These are phyloP conservation scores for Dicorynia guianensis DNA, from an alignment of 306 rosid species.

Conservation along the genomic window DNA sequence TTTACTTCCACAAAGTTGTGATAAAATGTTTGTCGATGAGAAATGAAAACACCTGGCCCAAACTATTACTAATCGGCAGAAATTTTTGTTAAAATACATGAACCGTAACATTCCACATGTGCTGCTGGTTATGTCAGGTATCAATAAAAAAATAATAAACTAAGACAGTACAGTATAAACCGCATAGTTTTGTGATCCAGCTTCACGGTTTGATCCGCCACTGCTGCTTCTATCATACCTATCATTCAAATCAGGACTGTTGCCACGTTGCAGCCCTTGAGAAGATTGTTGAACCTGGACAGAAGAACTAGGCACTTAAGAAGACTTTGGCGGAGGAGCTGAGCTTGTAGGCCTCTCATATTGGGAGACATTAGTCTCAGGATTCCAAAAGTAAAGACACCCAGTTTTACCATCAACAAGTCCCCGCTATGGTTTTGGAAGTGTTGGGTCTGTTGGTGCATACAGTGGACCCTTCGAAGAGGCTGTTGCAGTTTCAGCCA, in stretches of 20 bases:
- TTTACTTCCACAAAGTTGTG: too few relatives aligned
- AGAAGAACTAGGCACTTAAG: constrained; percentile 77
- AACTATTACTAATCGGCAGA: background rate
- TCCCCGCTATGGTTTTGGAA: constrained; percentile 96
- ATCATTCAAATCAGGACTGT: constrained; percentile 61
- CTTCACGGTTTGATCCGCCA: constrained; percentile 59
- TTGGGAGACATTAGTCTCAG: constrained; percentile 95
- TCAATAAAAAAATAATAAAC: constrained; percentile 1
- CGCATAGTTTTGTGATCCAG: constrained; percentile 60
- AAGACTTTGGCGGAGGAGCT: constrained; percentile 57
- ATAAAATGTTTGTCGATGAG: too few relatives aligned
- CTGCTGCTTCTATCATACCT: constrained; percentile 69
- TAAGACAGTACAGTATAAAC: constrained; percentile 43
- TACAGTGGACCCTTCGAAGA: constrained; percentile 81
- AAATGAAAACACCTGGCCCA: too few relatives aligned
- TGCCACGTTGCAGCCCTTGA: constrained; percentile 58
- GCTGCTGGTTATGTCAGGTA: background rate
- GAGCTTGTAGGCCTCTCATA: constrained; percentile 79
- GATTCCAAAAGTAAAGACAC: constrained; percentile 98
- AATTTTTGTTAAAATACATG: background rate
- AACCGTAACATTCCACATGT: background rate
- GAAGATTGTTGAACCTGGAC: constrained; percentile 78
- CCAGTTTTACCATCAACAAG: constrained; percentile 99
- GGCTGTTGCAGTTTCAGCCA: constrained; percentile 91
- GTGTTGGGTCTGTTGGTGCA: constrained; percentile 95